Evolutionary conservation across 257 asterid genomes (phyloP).

Genomic region (Schizonepeta tenuifolia): DNA sequence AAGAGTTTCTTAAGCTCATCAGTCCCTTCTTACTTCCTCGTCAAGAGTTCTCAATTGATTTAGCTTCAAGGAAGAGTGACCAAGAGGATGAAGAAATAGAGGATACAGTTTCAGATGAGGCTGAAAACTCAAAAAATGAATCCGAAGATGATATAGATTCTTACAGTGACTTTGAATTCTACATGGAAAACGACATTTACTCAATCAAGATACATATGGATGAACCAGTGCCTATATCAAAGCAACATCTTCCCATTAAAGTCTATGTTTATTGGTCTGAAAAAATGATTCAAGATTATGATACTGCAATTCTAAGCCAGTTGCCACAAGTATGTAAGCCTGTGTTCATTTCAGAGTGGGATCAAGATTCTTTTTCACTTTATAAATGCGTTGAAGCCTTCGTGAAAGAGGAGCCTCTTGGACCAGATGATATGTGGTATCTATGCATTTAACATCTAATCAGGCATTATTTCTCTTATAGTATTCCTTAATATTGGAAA

Average conservation of each 20-base stretch:
- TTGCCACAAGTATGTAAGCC: slow-evolving; percentile 54
- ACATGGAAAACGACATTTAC: slow-evolving; percentile 23
- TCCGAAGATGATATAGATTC: slow-evolving; percentile 29
- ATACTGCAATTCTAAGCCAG: slow-evolving; percentile 43
- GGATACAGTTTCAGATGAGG: slow-evolving; percentile 34
- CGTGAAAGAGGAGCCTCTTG: slow-evolving; percentile 80
- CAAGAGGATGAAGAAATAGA: slow-evolving; percentile 40
- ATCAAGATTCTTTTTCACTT: slow-evolving; percentile 55
- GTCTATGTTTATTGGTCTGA: slow-evolving; percentile 62
- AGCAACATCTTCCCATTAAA: slow-evolving; percentile 21
- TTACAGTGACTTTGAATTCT: slow-evolving; percentile 43
- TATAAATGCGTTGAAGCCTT: slow-evolving; percentile 68
- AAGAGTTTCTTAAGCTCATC: slow-evolving; percentile 56
- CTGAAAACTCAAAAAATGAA: slow-evolving; percentile 31
- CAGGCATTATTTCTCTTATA: background rate
- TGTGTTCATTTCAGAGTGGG: slow-evolving; percentile 31
- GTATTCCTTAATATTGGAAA: background rate
- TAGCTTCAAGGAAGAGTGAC: slow-evolving; percentile 32
- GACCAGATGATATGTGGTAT: slow-evolving; percentile 83
- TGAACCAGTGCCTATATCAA: slow-evolving; percentile 45
- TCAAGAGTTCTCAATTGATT: slow-evolving; percentile 43
- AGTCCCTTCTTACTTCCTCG: slow-evolving; percentile 48
- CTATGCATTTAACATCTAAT: slow-evolving; percentile 23
- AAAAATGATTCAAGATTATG: slow-evolving; percentile 50
- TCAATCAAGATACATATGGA: slow-evolving; percentile 48